Evolutionary conservation across 1,139 yeast species (phyloP).

Genomic region (Dujonia santamariae): DNA sequence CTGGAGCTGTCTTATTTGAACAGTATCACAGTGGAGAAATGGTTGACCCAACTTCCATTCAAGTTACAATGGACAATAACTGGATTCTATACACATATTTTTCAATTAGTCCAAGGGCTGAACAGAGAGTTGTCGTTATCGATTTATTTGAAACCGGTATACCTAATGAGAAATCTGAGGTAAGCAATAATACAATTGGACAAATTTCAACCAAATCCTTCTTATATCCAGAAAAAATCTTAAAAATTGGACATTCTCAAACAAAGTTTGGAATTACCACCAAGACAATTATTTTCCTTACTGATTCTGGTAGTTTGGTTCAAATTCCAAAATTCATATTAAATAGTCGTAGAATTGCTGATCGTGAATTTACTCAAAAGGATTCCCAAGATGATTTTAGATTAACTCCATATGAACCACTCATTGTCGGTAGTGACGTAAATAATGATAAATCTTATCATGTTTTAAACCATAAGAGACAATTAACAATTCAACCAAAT

Average conservation of each 20-base stretch:
- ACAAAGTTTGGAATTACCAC: conserved; percentile 76
- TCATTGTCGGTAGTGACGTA: conserved; percentile 44
- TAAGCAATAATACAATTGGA: conserved; percentile 16
- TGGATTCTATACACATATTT: conserved; percentile 76
- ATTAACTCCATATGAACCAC: conserved; percentile 65
- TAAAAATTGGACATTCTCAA: conserved; percentile 51
- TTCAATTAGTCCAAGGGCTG: conserved; percentile 46
- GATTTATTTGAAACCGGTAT: conserved; percentile 70
- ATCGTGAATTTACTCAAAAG: conserved; percentile 48
- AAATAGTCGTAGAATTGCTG: conserved; percentile 60
- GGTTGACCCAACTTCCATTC: conserved; percentile 36
- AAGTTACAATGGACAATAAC: conserved; percentile 71
- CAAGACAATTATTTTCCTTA: conserved; percentile 60
- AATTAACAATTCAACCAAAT: conserved; percentile 36
- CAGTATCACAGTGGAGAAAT: conserved; percentile 40
- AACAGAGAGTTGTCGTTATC: conserved; percentile 63
- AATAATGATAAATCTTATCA: conserved; percentile 33
- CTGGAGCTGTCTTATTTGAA: conserved; percentile 62
- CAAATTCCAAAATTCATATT: conserved; percentile 66
- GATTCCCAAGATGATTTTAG: conserved; percentile 59
- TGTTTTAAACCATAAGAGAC: conserved; percentile 35
- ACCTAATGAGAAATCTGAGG: conserved; percentile 38
- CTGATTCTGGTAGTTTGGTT: conserved; percentile 62
- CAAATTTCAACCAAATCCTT: conserved; percentile 51
- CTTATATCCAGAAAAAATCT: conserved; percentile 55